Percentiles rank a stretch among this genome's conserved stretches.
Evolutionary conservation across 495 filamentous ascomycete species (phyloP).

Genomic region (Neurospora terricola): DNA sequence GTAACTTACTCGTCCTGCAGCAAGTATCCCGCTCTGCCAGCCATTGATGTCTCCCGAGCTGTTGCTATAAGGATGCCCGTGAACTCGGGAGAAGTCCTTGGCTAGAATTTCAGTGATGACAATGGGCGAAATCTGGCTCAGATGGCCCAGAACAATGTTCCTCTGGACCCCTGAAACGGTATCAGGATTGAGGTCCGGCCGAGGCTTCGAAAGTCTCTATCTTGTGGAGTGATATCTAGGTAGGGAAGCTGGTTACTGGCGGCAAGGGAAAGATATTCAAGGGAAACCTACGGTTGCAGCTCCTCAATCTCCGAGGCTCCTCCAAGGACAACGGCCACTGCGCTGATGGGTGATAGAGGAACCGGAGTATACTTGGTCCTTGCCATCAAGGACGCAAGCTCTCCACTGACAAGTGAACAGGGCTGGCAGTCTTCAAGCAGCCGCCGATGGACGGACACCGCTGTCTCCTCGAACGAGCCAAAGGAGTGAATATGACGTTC

Average conservation of each 20-base stretch:
- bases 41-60: slow-evolving; percentile 41
- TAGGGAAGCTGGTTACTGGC: not conserved
- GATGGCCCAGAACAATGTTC: slow-evolving; percentile 45
- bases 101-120: slow-evolving; percentile 57
- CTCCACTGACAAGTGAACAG: not conserved
- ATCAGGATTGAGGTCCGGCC: not conserved
- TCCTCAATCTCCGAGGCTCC: not conserved
- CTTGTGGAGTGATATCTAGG: not conserved
- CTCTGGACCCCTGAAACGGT: slow-evolving; percentile 45
- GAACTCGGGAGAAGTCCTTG: slow-evolving; percentile 66
- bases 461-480: slow-evolving; percentile 27
- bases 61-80: slow-evolving; percentile 55
- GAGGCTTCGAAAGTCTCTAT: not conserved
- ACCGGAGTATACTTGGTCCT: not conserved
- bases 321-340: not conserved
- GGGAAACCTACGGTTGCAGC: not conserved
- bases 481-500: slow-evolving; percentile 44
- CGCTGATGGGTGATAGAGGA: not conserved
- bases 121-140: slow-evolving; percentile 50
- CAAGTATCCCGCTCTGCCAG: slow-evolving; percentile 49
- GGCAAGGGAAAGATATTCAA: not conserved
- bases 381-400: not conserved
- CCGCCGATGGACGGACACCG: not conserved
- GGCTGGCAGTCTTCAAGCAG: not conserved
- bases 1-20: slow-evolving; percentile 31